Evolutionary conservation across 768 basidiomycete genomes (phyloP).

Genomic region (Mycena polygramma): DNA sequence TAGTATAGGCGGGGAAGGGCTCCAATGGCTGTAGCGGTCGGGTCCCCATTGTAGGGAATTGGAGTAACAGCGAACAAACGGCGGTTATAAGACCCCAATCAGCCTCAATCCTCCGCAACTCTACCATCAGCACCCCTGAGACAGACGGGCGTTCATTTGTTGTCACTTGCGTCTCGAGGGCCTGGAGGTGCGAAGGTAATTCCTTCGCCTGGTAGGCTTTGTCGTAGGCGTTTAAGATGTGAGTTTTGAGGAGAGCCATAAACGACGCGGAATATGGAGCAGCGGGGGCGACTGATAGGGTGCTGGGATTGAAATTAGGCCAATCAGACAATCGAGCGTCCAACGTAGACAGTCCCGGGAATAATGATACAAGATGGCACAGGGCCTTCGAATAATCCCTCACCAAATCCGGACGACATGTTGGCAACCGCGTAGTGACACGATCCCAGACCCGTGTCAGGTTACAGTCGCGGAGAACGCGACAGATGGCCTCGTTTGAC

Average conservation of each 20-base stretch:
- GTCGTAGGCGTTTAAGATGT: conserved; percentile 31
- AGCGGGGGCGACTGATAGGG: conserved; percentile 24
- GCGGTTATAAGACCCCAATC: conserved; percentile 33
- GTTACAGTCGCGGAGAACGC: conserved; percentile 32
- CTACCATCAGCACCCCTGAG: not conserved
- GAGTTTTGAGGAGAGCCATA: conserved; percentile 27
- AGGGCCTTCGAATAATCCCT: conserved; percentile 31
- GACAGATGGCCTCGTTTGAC: conserved; percentile 28
- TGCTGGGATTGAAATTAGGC: conserved; percentile 25
- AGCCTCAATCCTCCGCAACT: not conserved
- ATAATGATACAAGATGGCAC: conserved; percentile 31
- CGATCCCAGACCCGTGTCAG: conserved; percentile 31
- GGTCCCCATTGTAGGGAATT: conserved; percentile 11
- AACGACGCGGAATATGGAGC: conserved; percentile 29
- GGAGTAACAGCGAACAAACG: conserved; percentile 21
- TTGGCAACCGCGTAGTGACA: conserved; percentile 23
- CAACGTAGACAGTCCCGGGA: conserved; percentile 27
- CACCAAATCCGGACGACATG: conserved; percentile 22
- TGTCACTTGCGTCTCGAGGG: conserved; percentile 13
- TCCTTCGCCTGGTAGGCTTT: conserved; percentile 19
- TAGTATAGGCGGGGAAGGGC: conserved; percentile 24
- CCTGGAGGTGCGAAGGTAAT: conserved; percentile 17
- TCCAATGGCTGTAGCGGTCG: conserved; percentile 21
- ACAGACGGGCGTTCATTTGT: conserved; percentile 6
- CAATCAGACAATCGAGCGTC: conserved; percentile 12